phyloP scores from a whole-genome alignment of 1,139 yeast genomes.

The Protomyces pachydermus region DNA sequence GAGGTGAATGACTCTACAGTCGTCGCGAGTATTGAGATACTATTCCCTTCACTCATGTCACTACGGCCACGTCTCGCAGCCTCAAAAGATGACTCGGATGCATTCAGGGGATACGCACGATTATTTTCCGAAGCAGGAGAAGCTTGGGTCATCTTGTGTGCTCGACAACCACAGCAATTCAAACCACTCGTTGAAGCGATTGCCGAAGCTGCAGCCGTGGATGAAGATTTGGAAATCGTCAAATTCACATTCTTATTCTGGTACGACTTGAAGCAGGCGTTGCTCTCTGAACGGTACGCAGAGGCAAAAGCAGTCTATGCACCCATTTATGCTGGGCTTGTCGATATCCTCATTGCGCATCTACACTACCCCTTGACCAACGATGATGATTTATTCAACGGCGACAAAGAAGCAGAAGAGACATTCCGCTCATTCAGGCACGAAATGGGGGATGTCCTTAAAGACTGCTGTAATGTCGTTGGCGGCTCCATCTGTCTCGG shows the following conservation, averaged over 20 bases:
- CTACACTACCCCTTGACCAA: conserved; percentile 59
- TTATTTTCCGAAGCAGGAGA: conserved; percentile 91
- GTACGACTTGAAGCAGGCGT: conserved; percentile 72
- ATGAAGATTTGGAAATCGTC: conserved; percentile 80
- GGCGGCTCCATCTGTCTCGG: conserved; percentile 67
- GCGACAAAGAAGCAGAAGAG: conserved; percentile 78
- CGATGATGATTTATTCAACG: conserved; percentile 45
- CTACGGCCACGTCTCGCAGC: conserved; percentile 51
- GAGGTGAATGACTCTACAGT: conserved; percentile 53
- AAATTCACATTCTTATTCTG: conserved; percentile 90
- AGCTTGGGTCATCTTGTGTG: conserved; percentile 85
- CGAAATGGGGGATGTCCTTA: conserved; percentile 93
- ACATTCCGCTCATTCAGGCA: conserved; percentile 89
- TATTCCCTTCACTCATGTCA: conserved; percentile 62
- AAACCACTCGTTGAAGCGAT: conserved; percentile 71
- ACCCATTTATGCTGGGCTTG: conserved; percentile 60
- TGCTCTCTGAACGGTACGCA: conserved; percentile 58
- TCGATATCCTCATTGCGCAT: conserved; percentile 64
- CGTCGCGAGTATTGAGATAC: conserved; percentile 57
- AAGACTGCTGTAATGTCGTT: conserved; percentile 86
- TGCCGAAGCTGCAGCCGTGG: conserved; percentile 53
- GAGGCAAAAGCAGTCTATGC: conserved; percentile 54
- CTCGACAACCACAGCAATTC: conserved; percentile 66
- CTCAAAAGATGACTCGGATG: conserved; percentile 60
- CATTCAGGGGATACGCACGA: conserved; percentile 66